phyloP scores from a whole-genome alignment of 257 asterid species.

The Salvia splendens region DNA sequence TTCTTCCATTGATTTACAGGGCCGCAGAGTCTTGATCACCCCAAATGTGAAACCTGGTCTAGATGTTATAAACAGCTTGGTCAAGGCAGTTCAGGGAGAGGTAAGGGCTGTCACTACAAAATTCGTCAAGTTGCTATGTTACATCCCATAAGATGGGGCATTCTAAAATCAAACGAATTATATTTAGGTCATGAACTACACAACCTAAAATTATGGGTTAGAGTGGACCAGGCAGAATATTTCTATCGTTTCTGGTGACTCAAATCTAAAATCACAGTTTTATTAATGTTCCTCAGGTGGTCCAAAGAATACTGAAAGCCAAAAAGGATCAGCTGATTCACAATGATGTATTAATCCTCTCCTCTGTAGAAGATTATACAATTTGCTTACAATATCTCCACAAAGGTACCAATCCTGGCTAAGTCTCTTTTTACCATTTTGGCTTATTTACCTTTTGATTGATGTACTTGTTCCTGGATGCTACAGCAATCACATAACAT shows the following conservation, averaged over 20 bases:
- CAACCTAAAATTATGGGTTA: not conserved
- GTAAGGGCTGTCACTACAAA: slow-evolving; percentile 38
- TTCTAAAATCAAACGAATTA: not conserved
- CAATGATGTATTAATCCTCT: slow-evolving; percentile 55
- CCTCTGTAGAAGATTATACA: slow-evolving; percentile 60
- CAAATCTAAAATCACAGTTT: slow-evolving; percentile 10
- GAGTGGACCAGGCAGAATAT: slow-evolving; percentile 12
- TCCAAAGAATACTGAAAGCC: slow-evolving; percentile 33
- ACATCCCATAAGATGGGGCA: not conserved
- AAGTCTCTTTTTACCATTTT: not conserved
- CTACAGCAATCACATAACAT: slow-evolving; percentile 23
- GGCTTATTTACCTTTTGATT: not conserved
- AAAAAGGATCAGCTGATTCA: slow-evolving; percentile 34
- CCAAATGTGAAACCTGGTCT: slow-evolving; percentile 60
- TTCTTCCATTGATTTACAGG: slow-evolving; percentile 46
- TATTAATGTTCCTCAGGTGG: slow-evolving; percentile 48
- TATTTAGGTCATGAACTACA: slow-evolving; percentile 2
- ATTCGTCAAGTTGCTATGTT: not conserved
- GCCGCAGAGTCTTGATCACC: slow-evolving; percentile 58
- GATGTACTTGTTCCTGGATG: slow-evolving; percentile 23
- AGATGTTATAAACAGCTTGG: slow-evolving; percentile 57
- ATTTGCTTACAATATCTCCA: slow-evolving; percentile 58
- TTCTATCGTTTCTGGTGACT: not conserved
- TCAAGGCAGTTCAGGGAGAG: slow-evolving; percentile 70
- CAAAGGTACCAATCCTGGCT: slow-evolving; percentile 45